Conservation (phyloP, 2,329 filamentous ascomycete species). For the Emericellopsis atlantica region DNA sequence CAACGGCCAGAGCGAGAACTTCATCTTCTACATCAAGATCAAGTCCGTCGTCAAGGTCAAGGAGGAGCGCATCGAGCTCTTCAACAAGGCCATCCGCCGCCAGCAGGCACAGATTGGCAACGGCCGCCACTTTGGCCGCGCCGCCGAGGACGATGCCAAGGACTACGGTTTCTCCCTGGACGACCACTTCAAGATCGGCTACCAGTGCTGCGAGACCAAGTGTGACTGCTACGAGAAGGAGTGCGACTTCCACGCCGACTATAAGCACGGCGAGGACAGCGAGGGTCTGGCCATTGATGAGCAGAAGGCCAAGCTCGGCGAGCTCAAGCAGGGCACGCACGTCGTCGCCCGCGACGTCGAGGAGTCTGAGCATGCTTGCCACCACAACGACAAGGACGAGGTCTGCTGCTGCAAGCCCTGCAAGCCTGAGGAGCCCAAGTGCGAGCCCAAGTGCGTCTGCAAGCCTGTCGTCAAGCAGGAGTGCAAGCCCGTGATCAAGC, state of each 20-base stretch:
- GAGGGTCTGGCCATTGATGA: background rate
- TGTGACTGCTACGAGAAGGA: background rate
- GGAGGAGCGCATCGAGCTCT: constrained; percentile 2
- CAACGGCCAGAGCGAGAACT: background rate
- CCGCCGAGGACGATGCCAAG: too few species aligned
- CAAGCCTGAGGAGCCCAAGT: background rate
- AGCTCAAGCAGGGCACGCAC: background rate
- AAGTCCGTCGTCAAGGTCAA: background rate
- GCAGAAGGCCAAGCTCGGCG: background rate
- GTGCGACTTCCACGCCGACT: background rate
- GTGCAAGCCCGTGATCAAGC: background rate
- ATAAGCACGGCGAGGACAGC: background rate
- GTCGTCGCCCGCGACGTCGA: background rate
- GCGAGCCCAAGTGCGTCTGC: constrained; percentile 1
- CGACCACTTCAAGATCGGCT: background rate
- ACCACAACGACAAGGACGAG: constrained; percentile 1
- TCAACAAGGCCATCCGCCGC: background rate
- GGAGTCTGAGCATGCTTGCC: background rate
- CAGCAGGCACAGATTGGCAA: background rate
- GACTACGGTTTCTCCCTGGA: background rate
- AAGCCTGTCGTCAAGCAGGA: background rate
- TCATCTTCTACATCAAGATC: constrained; percentile 2
- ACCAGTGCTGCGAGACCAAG: background rate
- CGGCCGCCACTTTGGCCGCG: background rate
- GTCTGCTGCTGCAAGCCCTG: constrained; percentile 2